These are phyloP conservation scores for Aspergillus taichungensis DNA, from an alignment of 495 filamentous ascomycete genomes.

Conservation along the genomic window DNA sequence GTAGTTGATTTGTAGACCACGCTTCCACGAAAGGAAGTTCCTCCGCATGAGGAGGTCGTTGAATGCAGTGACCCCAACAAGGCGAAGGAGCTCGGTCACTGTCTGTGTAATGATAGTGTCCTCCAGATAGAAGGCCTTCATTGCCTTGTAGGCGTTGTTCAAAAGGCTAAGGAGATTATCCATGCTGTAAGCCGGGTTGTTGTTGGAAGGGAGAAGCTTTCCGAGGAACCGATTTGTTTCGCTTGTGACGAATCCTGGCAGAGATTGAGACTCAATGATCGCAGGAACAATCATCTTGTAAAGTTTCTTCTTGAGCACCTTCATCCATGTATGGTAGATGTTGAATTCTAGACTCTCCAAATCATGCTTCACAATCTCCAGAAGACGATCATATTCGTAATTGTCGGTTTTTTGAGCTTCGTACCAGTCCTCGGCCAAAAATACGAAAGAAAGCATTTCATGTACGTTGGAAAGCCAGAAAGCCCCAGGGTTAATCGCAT, in stretches of 20 bases:
- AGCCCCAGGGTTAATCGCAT: slow-evolving; percentile 92
- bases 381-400: slow-evolving; percentile 93
- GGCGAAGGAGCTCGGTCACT: slow-evolving; percentile 81
- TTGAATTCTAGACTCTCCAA: slow-evolving; percentile 98
- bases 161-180: slow-evolving; percentile 94
- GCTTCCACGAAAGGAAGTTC: slow-evolving; percentile 99
- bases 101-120: slow-evolving; percentile 93
- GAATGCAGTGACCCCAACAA: slow-evolving; percentile 97
- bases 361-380: slow-evolving; percentile 99
- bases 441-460: slow-evolving; percentile 99
- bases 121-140: slow-evolving; percentile 97
- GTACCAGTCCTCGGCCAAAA: slow-evolving; percentile 99
- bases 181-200: slow-evolving; percentile 92
- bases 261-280: slow-evolving; percentile 97
- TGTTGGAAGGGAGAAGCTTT: slow-evolving; percentile 84
- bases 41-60: slow-evolving; percentile 97
- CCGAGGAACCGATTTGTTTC: slow-evolving; percentile 97
- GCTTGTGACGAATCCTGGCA: slow-evolving; percentile 96
- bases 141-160: slow-evolving; percentile 95
- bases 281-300: slow-evolving; percentile 99
- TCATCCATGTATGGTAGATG: slow-evolving; percentile 99
- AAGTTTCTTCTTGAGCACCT: slow-evolving; percentile 97
- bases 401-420: slow-evolving; percentile 99
- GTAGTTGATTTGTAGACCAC: slow-evolving; percentile 98
- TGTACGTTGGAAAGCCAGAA: slow-evolving; percentile 99